Evolutionary conservation across 129 eudicot genomes (phyloP).

Genomic region (Chrysanthemum makinoi): DNA sequence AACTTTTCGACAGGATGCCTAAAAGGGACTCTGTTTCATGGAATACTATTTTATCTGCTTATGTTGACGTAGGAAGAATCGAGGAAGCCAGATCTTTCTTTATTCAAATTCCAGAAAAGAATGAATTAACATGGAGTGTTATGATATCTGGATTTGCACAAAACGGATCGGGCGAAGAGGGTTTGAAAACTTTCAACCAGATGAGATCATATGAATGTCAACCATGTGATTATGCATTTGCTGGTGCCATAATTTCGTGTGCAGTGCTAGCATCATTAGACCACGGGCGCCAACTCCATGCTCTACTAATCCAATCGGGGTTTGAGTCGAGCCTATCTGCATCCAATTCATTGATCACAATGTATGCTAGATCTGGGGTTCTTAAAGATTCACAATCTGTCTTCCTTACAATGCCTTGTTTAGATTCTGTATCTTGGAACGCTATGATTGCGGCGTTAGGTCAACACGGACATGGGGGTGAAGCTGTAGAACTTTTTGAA

Average conservation of each 20-base stretch:
- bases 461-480: conserved; percentile 73
- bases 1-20: conserved; percentile 50
- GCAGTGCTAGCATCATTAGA: conserved; percentile 76
- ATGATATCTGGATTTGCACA: conserved; percentile 86
- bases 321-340: conserved; percentile 78
- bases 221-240: conserved; percentile 83
- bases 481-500: conserved; percentile 60
- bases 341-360: conserved; percentile 75
- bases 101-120: conserved; percentile 53
- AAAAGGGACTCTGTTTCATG: conserved; percentile 66
- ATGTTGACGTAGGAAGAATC: conserved; percentile 53
- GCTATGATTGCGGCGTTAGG: conserved; percentile 92
- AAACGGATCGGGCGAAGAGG: conserved; percentile 72
- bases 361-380: conserved; percentile 85
- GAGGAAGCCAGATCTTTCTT: conserved; percentile 59
- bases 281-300: conserved; percentile 91
- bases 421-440: conserved; percentile 91
- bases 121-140: conserved; percentile 66
- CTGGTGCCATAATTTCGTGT: conserved; percentile 79
- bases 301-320: conserved; percentile 61
- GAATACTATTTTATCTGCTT: conserved; percentile 78
- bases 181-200: conserved; percentile 60
- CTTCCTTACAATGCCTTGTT: conserved; percentile 54
- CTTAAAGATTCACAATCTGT: conserved; percentile 48
- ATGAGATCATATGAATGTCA: conserved; percentile 55